A percentile compares a stretch with the other conserved stretches of the same genome.
Evolutionary conservation across 2,329 filamentous ascomycete genomes (phyloP).

Genomic region (Paraphoma sp.): DNA sequence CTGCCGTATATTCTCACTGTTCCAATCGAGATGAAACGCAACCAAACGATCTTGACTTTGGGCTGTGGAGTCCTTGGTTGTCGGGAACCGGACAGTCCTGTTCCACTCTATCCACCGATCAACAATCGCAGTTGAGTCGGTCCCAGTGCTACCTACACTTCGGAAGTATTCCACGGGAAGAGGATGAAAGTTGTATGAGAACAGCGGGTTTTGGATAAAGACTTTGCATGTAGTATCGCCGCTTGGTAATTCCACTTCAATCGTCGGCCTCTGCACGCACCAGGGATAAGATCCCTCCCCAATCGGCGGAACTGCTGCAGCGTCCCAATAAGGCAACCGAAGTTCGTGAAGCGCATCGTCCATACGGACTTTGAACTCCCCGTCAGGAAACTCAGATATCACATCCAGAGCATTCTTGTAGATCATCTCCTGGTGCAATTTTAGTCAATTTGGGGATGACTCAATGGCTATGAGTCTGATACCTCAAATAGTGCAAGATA

Average conservation of each 20-base stretch:
- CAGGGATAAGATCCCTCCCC: constrained; percentile 44
- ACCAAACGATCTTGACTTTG: constrained; percentile 30
- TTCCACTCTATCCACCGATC: constrained; percentile 23
- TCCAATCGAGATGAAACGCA: constrained; percentile 62
- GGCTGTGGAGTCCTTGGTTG: constrained; percentile 17
- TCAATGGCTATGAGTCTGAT: constrained; percentile 3
- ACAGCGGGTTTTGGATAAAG: constrained; percentile 52
- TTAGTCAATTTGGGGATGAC: background rate
- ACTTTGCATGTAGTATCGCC: constrained; percentile 29
- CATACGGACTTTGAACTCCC: constrained; percentile 46
- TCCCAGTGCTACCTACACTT: background rate
- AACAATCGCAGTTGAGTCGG: background rate
- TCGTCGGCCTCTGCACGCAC: constrained; percentile 44
- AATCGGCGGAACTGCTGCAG: constrained; percentile 47
- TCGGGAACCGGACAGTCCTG: constrained; percentile 53
- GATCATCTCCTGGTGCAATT: constrained; percentile 44
- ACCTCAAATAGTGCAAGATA: constrained; percentile 71
- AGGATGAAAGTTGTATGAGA: constrained; percentile 55
- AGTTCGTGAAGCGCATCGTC: constrained; percentile 44
- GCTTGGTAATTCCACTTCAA: constrained; percentile 33
- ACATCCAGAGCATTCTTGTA: constrained; percentile 47
- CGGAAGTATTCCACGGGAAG: constrained; percentile 39
- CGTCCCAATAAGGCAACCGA: constrained; percentile 56
- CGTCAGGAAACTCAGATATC: constrained; percentile 48
- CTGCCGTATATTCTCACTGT: constrained; percentile 61